Evolutionary conservation across 768 basidiomycete species (phyloP).

Genomic region (Lactarius evosmus): DNA sequence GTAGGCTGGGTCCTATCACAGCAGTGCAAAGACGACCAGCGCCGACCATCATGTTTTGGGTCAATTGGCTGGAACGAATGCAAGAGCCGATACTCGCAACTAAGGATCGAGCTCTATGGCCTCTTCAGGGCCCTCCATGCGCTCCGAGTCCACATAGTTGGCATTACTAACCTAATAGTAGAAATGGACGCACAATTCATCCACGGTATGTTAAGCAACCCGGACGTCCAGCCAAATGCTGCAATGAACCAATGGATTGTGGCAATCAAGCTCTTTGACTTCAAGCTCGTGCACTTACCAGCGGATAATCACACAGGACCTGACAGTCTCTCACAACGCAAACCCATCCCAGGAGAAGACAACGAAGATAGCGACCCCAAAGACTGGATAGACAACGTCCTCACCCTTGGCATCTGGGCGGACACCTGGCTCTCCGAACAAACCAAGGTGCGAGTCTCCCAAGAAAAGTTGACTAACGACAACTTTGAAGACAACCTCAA

Average conservation of each 20-base stretch:
- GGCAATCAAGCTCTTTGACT: conserved; percentile 39
- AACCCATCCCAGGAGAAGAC: background rate
- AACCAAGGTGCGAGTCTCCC: too few relatives aligned
- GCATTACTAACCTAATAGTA: conserved; percentile 14
- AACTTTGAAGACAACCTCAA: too few relatives aligned
- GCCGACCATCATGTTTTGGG: too few relatives aligned
- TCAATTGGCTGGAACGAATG: too few relatives aligned
- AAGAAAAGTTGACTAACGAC: too few relatives aligned
- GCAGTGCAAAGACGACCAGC: too few relatives aligned
- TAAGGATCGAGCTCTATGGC: background rate
- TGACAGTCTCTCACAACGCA: conserved; percentile 34
- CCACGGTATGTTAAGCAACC: too few relatives aligned
- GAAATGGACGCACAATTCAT: conserved; percentile 36
- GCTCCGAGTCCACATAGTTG: too few relatives aligned
- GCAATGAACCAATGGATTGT: conserved; percentile 41
- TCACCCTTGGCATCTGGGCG: background rate
- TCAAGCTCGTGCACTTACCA: conserved; percentile 39
- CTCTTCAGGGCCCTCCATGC: too few relatives aligned
- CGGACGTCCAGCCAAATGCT: conserved; percentile 33
- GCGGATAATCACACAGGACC: conserved; percentile 29
- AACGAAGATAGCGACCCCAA: background rate
- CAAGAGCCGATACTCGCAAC: too few relatives aligned
- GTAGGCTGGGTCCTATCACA: too few relatives aligned
- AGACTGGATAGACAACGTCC: background rate
- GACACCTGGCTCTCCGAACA: too few relatives aligned